phyloP scores from a whole-genome alignment of 2,329 filamentous ascomycete genomes.

The Alternaria atra region DNA sequence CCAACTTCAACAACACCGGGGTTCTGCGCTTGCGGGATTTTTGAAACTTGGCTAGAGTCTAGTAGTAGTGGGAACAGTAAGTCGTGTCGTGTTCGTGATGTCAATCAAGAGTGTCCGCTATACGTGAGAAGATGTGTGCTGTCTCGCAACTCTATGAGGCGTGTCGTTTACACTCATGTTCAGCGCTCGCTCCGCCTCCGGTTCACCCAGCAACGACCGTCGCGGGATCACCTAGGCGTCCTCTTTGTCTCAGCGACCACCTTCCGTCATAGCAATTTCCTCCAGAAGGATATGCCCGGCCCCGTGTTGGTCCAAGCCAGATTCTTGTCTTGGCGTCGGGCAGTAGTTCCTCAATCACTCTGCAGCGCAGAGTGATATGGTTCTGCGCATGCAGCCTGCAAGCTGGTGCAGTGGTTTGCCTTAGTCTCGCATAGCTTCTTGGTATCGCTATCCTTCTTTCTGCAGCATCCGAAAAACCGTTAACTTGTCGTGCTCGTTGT shows the following conservation, averaged over 20 bases:
- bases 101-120: conserved; percentile 7
- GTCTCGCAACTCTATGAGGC: conserved; percentile 3
- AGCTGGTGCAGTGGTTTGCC: conserved; percentile 9
- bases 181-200: conserved; percentile 8
- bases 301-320: not conserved
- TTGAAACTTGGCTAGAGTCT: conserved; percentile 8
- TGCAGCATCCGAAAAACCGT: conserved; percentile 6
- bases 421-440: not conserved
- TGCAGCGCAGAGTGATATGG: not conserved
- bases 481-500: not conserved
- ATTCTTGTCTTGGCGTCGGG: not conserved
- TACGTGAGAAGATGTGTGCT: conserved; percentile 13
- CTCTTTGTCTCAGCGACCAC: conserved; percentile 8
- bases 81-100: conserved; percentile 9
- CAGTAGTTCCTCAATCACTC: not conserved
- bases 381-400: not conserved
- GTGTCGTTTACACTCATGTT: not conserved
- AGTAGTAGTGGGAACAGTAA: not conserved
- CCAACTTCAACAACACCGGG: conserved; percentile 9
- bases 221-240: conserved; percentile 3
- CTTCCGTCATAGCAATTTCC: conserved; percentile 4
- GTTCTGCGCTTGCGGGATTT: conserved; percentile 16
- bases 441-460: conserved; percentile 2
- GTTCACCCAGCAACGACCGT: conserved; percentile 28
- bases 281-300: not conserved